These are phyloP conservation scores for Neonectria neomacrospora DNA, from an alignment of 2,329 filamentous ascomycete species.

Conservation along the genomic window DNA sequence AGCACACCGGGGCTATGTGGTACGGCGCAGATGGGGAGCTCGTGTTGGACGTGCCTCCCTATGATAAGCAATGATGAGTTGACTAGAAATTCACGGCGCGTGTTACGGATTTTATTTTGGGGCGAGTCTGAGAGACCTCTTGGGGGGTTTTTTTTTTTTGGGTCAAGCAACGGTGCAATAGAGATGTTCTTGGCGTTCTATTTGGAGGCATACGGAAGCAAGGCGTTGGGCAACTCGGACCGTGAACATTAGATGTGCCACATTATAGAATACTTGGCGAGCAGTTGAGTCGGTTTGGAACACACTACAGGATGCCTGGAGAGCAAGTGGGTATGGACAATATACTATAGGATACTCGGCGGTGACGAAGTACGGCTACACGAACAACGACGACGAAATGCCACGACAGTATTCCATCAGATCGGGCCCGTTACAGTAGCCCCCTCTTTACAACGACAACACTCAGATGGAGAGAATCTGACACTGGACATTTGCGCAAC, in stretches of 20 bases:
- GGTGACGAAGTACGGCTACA: neutral
- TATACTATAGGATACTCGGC: neutral
- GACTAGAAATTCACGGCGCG: neutral
- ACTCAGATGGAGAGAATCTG: neutral
- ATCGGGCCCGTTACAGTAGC: neutral
- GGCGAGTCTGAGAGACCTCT: neutral
- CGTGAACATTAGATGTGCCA: neutral
- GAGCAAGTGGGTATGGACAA: neutral
- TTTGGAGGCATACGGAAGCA: slow-evolving; percentile 19
- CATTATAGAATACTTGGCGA: neutral
- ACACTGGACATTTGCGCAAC: slow-evolving; percentile 11
- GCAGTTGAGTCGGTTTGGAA: neutral
- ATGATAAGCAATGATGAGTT: slow-evolving; percentile 33
- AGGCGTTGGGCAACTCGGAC: slow-evolving; percentile 30
- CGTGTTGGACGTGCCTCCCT: slow-evolving; percentile 52
- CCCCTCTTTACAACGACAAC: neutral
- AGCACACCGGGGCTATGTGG: slow-evolving; percentile 71
- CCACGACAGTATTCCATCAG: neutral
- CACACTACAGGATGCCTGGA: neutral
- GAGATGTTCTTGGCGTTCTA: neutral
- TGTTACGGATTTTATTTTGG: neutral
- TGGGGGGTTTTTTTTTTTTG: too few species aligned
- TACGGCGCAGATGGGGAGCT: slow-evolving; percentile 70
- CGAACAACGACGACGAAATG: neutral
- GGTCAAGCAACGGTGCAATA: neutral